phyloP scores from a whole-genome alignment of 106 monocot genomes.

The Gastrodia elata region DNA sequence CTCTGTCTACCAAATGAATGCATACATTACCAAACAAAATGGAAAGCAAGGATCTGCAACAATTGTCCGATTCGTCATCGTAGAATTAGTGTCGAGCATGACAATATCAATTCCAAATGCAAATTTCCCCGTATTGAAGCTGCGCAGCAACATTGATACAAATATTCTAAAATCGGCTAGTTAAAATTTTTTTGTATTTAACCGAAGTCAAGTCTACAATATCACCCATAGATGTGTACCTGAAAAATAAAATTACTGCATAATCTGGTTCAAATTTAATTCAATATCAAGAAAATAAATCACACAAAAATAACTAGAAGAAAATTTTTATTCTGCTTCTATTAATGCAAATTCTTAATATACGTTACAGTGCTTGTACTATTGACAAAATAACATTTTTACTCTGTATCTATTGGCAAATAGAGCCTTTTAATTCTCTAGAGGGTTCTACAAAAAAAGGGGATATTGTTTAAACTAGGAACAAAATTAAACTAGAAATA shows the following conservation, averaged over 20 bases:
- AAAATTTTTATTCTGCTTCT: too few species aligned
- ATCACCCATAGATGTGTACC: constrained; percentile 82
- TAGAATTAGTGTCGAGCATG: constrained; percentile 19
- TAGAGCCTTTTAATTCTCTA: too few species aligned
- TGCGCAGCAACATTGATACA: constrained; percentile 60
- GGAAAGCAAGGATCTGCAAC: constrained; percentile 56
- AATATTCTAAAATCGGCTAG: constrained; percentile 78
- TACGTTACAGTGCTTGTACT: too few species aligned
- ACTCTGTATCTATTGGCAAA: too few species aligned
- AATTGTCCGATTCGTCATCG: constrained; percentile 14
- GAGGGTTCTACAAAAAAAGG: too few species aligned
- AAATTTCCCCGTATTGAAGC: constrained; percentile 38
- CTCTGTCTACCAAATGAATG: constrained; percentile 64
- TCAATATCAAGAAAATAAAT: too few species aligned
- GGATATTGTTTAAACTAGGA: too few species aligned
- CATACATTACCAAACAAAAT: constrained; percentile 43
- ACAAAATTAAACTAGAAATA: too few species aligned
- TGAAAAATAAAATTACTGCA: constrained; percentile 18
- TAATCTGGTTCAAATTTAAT: too few species aligned
- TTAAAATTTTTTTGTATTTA: constrained; percentile 24
- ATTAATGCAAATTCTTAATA: too few species aligned
- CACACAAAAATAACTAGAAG: too few species aligned
- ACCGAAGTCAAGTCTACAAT: constrained; percentile 63
- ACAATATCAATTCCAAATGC: constrained; percentile 42
- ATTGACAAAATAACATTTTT: too few species aligned